Evolutionary conservation across 78 protist species (phyloP).

Genomic region (Pigoraptor vietnamica): DNA sequence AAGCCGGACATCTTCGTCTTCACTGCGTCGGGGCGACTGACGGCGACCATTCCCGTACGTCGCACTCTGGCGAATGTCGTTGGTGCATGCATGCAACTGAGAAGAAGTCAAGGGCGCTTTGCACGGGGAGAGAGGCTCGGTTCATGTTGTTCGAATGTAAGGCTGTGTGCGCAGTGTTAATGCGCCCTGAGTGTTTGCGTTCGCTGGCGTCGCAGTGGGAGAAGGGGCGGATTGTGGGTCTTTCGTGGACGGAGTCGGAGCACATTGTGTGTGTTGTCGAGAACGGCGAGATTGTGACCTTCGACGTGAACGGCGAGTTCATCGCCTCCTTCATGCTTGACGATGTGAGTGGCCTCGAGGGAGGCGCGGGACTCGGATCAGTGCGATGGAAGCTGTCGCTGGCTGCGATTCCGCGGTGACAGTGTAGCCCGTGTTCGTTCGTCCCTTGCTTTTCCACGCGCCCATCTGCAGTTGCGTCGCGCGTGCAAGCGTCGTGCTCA

Average conservation of each 20-base stretch:
- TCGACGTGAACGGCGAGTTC: background rate
- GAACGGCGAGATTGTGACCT: background rate
- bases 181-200: background rate
- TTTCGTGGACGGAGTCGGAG: slow-evolving; percentile 22
- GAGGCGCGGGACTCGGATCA: too few relatives aligned
- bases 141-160: too few relatives aligned
- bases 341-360: background rate
- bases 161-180: background rate
- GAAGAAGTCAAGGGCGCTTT: too few relatives aligned
- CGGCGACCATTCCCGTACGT: background rate
- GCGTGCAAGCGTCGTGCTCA: too few relatives aligned
- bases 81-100: too few relatives aligned
- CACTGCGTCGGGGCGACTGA: background rate
- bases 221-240: slow-evolving; percentile 1
- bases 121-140: too few relatives aligned
- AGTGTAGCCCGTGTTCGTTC: too few relatives aligned
- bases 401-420: too few relatives aligned
- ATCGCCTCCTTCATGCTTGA: background rate
- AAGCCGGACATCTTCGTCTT: background rate
- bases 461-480: too few relatives aligned
- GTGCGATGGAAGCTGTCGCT: too few relatives aligned
- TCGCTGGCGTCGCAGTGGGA: slow-evolving; percentile 2
- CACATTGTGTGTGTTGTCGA: slow-evolving; percentile 20
- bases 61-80: background rate
- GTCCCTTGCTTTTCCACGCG: too few relatives aligned